phyloP scores from a whole-genome alignment of 2,329 filamentous ascomycete species.

The Aschersonia sp. region DNA sequence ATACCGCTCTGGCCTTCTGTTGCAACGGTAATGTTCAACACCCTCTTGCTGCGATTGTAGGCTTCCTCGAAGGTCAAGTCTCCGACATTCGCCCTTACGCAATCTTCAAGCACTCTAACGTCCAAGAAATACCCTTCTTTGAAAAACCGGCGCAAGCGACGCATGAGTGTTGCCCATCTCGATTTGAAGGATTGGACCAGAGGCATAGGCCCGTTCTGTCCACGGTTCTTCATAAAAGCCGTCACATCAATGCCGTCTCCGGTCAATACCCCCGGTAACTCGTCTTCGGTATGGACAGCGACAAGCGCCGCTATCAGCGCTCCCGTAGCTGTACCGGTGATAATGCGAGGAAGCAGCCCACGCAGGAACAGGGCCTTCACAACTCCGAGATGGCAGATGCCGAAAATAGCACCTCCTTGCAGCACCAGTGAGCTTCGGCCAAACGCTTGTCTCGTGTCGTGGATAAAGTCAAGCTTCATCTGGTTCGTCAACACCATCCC shows the following conservation, averaged over 20 bases:
- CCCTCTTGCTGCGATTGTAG: constrained; percentile 67
- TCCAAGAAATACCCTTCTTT: constrained; percentile 74
- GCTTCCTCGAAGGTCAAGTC: constrained; percentile 90
- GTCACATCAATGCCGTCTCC: constrained; percentile 72
- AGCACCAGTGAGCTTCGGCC: constrained; percentile 74
- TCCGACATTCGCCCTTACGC: constrained; percentile 71
- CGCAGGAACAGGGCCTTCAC: constrained; percentile 74
- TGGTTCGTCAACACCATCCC: constrained; percentile 45
- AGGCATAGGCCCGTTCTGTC: constrained; percentile 16
- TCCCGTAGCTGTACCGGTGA: constrained; percentile 81
- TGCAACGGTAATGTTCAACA: constrained; percentile 84
- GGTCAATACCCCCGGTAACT: constrained; percentile 61
- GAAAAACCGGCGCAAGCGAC: constrained; percentile 54
- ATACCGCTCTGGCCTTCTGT: constrained; percentile 60
- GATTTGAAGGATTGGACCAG: constrained; percentile 24
- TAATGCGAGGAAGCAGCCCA: constrained; percentile 73
- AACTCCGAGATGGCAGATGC: constrained; percentile 78
- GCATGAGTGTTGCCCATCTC: constrained; percentile 43
- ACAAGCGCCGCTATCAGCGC: constrained; percentile 82
- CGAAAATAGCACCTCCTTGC: constrained; percentile 84
- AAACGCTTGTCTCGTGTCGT: constrained; percentile 78
- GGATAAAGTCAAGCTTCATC: constrained; percentile 71
- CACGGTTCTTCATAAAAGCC: constrained; percentile 44
- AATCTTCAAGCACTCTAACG: constrained; percentile 66
- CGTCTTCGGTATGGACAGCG: constrained; percentile 73